These are phyloP conservation scores for Leptographium flavum DNA, from an alignment of 2,329 filamentous ascomycete genomes.

Conservation along the genomic window DNA sequence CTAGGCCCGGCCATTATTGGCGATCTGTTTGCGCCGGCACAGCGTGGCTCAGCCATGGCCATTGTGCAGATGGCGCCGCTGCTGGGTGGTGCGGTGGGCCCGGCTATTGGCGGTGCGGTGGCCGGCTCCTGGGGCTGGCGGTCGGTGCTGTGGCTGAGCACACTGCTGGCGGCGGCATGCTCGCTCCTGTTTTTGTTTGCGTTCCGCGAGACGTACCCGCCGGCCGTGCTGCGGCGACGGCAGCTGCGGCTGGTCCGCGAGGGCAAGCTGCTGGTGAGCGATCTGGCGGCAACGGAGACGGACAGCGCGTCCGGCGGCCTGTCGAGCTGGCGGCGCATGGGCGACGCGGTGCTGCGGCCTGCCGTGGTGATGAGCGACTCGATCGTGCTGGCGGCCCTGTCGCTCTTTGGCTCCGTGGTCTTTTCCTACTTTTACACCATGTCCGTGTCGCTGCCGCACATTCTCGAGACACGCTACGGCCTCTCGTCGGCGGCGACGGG, in stretches of 20 bases:
- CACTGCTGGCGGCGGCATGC: constrained; percentile 12
- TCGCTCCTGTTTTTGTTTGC: constrained; percentile 14
- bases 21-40: constrained; percentile 42
- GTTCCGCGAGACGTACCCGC: constrained; percentile 23
- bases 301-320: not conserved
- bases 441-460: constrained; percentile 35
- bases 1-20: constrained; percentile 51
- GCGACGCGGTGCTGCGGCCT: constrained; percentile 30
- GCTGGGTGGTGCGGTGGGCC: constrained; percentile 18
- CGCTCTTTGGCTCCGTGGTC: constrained; percentile 29
- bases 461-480: constrained; percentile 32
- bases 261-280: not conserved
- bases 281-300: constrained; percentile 12
- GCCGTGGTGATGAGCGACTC: constrained; percentile 31
- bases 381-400: constrained; percentile 26
- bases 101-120: constrained; percentile 19
- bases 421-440: constrained; percentile 41
- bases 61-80: constrained; percentile 15
- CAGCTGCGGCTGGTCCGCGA: not conserved
- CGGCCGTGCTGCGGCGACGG: constrained; percentile 31
- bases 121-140: constrained; percentile 19
- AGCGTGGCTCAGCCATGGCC: constrained; percentile 39
- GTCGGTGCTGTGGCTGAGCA: constrained; percentile 18
- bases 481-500: constrained; percentile 38
- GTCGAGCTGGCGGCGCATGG: constrained; percentile 32